These are phyloP conservation scores for Coelastrella sp. DNA, from an alignment of 139 green algal genomes.

Conservation along the genomic window DNA sequence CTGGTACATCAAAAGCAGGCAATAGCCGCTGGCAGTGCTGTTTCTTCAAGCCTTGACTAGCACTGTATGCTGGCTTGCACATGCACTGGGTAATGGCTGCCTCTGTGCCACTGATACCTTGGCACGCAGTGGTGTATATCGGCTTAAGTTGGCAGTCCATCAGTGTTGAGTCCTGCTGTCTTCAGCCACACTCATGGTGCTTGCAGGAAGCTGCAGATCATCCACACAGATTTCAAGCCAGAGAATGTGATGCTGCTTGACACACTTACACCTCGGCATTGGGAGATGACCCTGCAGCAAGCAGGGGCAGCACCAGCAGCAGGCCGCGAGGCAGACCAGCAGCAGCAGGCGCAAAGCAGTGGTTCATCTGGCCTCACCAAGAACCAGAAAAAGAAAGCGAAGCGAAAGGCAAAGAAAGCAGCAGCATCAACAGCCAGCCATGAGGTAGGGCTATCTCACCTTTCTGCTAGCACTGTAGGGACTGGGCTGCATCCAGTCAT, in stretches of 20 bases:
- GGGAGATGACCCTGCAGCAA: conserved; percentile 52
- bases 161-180: too few species aligned
- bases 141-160: too few species aligned
- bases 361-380: conserved; percentile 70
- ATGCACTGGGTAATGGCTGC: too few species aligned
- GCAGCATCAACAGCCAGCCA: conserved; percentile 46
- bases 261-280: conserved; percentile 65
- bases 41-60: not conserved
- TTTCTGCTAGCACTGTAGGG: not conserved
- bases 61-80: not conserved
- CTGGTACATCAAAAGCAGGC: too few species aligned
- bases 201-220: conserved; percentile 81
- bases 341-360: conserved; percentile 1
- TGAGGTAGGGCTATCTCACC: not conserved
- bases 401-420: conserved; percentile 84
- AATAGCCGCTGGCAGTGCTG: too few species aligned
- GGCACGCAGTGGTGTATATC: too few species aligned
- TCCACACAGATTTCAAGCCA: conserved; percentile 98
- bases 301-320: not conserved
- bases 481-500: too few species aligned
- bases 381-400: conserved; percentile 96
- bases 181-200: too few species aligned
- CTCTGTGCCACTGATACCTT: too few species aligned
- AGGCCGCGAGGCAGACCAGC: not conserved
- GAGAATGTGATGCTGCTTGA: conserved; percentile 97